Evolutionary conservation across 352 stramenopile species (phyloP), one percentile per base, ranked within the genome.

Genomic region (Phytophthora syringae): DNA sequence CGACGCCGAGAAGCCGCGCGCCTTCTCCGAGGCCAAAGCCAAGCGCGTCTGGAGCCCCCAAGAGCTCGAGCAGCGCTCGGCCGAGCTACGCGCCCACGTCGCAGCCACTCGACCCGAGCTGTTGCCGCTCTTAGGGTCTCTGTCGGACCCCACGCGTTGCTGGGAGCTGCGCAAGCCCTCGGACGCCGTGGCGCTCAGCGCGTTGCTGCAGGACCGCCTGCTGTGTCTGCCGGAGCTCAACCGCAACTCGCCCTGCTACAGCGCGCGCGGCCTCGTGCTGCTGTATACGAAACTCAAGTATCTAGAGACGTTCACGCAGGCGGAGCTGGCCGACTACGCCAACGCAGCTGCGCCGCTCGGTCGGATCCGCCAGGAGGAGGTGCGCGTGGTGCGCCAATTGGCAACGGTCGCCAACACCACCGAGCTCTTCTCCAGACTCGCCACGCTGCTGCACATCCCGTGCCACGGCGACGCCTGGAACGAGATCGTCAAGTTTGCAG

Each of bases 231-330:
- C 84, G 1, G 86, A 92, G 58, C 69, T 92, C 36, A 93, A 92
- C 70, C 86, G 81, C 57, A 89, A 79, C 70, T 92, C 86, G 25
- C 83, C 86, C 24, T 92, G 83, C 73, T 92, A 92, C 72, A 93
- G 76, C 43, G 86, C 86, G 18, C 83, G 86, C 13, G 79, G 72
- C 28, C 84, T 95, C 43, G 81, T 95, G 57, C 67, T 93, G 65
- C 79, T 93, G 25, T 95, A 89, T 64, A 95, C 84, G 25, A 95
- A 95, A 65, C 73, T 93, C 55, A 84, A 87, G 55, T 95, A 95
- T 67, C 69, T 95, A 13, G 85, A 86, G 67, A 92, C 85, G 7
- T 93, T 93, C 64, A 65, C 79, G 10, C 51, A 76, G 6, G 53
- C 77, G 2, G 73, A 91, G 43, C 74, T 95, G 66, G 74, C 74